Percentiles rank a stretch among this genome's conserved stretches.
phyloP scores from a whole-genome alignment of 164 flowering plant species.

The Sedum album region DNA sequence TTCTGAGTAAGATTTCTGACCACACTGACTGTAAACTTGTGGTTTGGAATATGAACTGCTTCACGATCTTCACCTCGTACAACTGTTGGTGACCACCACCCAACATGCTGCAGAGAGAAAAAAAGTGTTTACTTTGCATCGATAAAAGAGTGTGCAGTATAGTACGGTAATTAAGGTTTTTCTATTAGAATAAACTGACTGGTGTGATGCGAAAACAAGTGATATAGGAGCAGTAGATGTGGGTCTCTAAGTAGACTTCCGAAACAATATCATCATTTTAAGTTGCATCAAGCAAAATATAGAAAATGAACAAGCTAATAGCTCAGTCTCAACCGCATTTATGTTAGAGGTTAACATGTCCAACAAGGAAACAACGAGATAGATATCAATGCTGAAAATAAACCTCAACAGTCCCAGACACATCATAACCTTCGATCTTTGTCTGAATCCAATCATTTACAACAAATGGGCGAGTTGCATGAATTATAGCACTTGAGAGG shows the following conservation, averaged over 20 bases:
- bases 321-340: neutral
- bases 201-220: neutral
- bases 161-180: neutral
- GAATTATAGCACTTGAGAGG: slow-evolving; percentile 94
- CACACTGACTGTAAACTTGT: slow-evolving; percentile 83
- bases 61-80: slow-evolving; percentile 94
- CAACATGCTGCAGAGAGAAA: slow-evolving; percentile 63
- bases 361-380: neutral
- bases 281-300: neutral
- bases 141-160: neutral
- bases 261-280: neutral
- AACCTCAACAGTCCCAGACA: slow-evolving; percentile 99
- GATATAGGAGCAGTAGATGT: neutral
- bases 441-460: slow-evolving; percentile 94
- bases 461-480: slow-evolving; percentile 90
- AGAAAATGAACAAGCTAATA: neutral
- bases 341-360: neutral
- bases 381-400: slow-evolving; percentile 15
- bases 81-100: slow-evolving; percentile 98
- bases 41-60: slow-evolving; percentile 92
- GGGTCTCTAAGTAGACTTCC: neutral
- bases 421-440: slow-evolving; percentile 93
- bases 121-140: neutral
- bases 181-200: neutral
- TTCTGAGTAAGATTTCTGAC: slow-evolving; percentile 90